Base-by-base conservation (phyloP, 805 yeast species). In the Saccharomycopsis fermentans region DNA sequence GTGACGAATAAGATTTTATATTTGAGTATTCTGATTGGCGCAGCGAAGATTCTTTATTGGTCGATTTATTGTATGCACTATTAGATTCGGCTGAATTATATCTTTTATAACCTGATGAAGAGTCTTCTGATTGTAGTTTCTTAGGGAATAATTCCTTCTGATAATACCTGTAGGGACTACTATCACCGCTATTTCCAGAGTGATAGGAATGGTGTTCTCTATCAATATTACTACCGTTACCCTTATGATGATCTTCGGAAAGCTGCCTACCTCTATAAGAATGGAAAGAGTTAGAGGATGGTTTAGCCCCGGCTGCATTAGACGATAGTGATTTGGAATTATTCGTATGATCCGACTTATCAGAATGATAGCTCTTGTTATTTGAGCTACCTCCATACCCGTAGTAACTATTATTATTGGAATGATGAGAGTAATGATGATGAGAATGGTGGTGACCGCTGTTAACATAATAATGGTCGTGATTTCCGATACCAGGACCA, bases 401-500 rank as follows among this genome's bases (percentile, higher is more conserved):
- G 51, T 54, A 47, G 21, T 37, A 52, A 36, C 47, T 52, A 12
- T 32, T 29, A 26, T 43, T 57, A 11, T 32, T 32, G 6, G 57
- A 50, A 56, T 43, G 24, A 43, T 43, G 16, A 21, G 12, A 37
- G 54, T 56, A 55, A 53, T n/a, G 56, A 51, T 19, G 29, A 32
- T 29, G 55, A 37, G 11, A 43, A 47, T 29, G 19, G 24, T 43
- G 50, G n/a, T 43, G 47, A 14, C 47, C 21, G 21, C 36, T 55
- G 29, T 19, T 50, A 37, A 40, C 36, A 37, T 55, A 39, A 24
- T 52, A 50, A 40, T 50, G 40, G 26, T 39, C 50, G 34, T 54
- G 47, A 17, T 26, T 55, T 32, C 56, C 36, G 47, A 6, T 43
- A 32, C 39, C 48, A 21, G 24, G 29, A 27, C 47, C 55, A 26